phyloP scores from a whole-genome alignment of 1,284 basidiomycete species.

The Cryptococcus hybrid region DNA sequence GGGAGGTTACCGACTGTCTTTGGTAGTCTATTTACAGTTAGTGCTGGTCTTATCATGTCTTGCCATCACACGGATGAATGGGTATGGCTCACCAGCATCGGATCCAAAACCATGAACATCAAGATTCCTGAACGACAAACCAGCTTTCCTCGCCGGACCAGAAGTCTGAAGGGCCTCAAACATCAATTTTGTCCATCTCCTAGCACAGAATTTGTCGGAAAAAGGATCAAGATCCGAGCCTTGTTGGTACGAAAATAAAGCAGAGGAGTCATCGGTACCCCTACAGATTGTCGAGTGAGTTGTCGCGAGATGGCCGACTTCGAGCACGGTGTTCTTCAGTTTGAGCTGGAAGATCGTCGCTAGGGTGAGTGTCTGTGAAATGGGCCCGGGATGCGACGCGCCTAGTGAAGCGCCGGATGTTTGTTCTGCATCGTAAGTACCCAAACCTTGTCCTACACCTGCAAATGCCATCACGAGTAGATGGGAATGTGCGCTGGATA shows the following conservation, averaged over 20 bases:
- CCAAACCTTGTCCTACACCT: no score
- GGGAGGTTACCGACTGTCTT: conserved; percentile 51
- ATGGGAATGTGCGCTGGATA: no score
- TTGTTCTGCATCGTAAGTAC: conserved; percentile 6
- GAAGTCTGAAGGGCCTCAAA: conserved; percentile 25
- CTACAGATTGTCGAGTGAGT: conserved; percentile 46
- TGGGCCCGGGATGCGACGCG: not conserved
- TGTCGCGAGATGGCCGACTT: conserved; percentile 7
- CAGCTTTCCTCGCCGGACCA: conserved; percentile 43
- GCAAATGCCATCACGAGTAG: no score
- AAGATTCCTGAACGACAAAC: conserved; percentile 51
- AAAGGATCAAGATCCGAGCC: conserved; percentile 51
- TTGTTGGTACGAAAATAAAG: conserved; percentile 31
- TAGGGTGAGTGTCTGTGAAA: conserved; percentile 2
- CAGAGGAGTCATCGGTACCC: not conserved
- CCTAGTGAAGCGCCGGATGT: not conserved
- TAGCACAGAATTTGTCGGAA: conserved; percentile 49
- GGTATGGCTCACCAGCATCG: conserved; percentile 27
- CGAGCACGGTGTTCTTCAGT: not conserved
- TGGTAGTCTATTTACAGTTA: conserved; percentile 44
- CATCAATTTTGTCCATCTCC: conserved; percentile 49
- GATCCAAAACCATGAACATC: conserved; percentile 50
- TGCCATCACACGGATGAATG: no score
- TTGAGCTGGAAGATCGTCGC: conserved; percentile 2
- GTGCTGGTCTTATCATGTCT: no score